Percentiles rank a stretch among this genome's conserved stretches.
Evolutionary conservation across 257 asterid species (phyloP).

Genomic region (Solanum microdontum): DNA sequence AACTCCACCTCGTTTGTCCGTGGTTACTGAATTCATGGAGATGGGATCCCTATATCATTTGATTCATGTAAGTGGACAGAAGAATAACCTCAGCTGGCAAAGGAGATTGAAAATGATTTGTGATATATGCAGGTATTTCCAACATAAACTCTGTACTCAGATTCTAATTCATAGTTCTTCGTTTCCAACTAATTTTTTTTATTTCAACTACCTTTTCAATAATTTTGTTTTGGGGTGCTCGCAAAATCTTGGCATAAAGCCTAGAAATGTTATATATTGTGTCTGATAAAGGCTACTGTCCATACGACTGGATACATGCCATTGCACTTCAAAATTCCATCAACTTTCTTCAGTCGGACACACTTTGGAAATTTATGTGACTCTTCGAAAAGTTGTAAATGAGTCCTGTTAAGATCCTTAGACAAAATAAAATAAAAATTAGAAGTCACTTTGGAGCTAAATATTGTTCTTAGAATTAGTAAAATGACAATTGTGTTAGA

Average conservation of each 20-base stretch:
- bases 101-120: slow-evolving; percentile 76
- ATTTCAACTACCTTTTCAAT: background rate
- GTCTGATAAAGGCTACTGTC: background rate
- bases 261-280: background rate
- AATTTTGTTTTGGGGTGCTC: background rate
- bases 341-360: background rate
- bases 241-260: background rate
- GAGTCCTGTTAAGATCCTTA: background rate
- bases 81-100: slow-evolving; percentile 84
- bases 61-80: slow-evolving; percentile 74
- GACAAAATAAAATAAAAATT: background rate
- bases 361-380: background rate
- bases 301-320: background rate
- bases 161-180: background rate
- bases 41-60: slow-evolving; percentile 84
- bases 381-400: background rate
- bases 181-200: background rate
- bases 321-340: background rate
- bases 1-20: slow-evolving; percentile 75
- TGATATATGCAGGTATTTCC: slow-evolving; percentile 76
- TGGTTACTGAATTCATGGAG: slow-evolving; percentile 87
- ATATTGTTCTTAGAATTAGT: background rate
- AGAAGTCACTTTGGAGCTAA: background rate
- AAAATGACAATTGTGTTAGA: background rate
- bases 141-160: background rate